These are phyloP conservation scores for Colletotrichum cordylinicola DNA, from an alignment of 2,329 filamentous ascomycete species.

Conservation along the genomic window DNA sequence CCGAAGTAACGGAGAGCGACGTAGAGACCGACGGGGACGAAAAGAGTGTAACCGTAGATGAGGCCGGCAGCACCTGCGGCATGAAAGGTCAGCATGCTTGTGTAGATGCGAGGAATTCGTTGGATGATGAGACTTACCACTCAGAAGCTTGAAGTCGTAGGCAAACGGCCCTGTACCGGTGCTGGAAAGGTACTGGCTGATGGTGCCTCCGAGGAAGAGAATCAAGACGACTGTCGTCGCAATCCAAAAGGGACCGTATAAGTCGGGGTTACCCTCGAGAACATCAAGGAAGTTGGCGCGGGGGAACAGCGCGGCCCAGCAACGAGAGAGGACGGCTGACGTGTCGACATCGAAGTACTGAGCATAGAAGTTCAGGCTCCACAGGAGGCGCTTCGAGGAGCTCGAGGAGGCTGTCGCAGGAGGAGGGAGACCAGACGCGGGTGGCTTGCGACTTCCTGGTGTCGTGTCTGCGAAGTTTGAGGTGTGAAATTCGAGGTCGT, in stretches of 20 bases:
- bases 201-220: constrained; percentile 92
- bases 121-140: constrained; percentile 58
- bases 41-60: constrained; percentile 91
- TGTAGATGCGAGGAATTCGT: neutral
- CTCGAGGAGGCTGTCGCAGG: constrained; percentile 58
- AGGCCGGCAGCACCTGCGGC: constrained; percentile 79
- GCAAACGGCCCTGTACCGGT: constrained; percentile 76
- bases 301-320: constrained; percentile 87
- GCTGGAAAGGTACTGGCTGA: constrained; percentile 84
- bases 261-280: constrained; percentile 92
- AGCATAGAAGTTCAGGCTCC: constrained; percentile 91
- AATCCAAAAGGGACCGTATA: constrained; percentile 99
- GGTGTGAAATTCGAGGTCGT: constrained; percentile 98
- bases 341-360: constrained; percentile 99
- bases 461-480: constrained; percentile 78
- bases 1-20: constrained; percentile 93
- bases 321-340: constrained; percentile 83
- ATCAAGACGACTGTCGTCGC: constrained; percentile 97
- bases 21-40: constrained; percentile 87
- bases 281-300: constrained; percentile 96
- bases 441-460: constrained; percentile 51
- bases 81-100: neutral
- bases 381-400: constrained; percentile 82
- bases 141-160: constrained; percentile 90
- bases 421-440: constrained; percentile 56